A percentile compares a stretch with the other conserved stretches of the same genome.
phyloP scores from a whole-genome alignment of 352 stramenopile genomes.

The Plasmopara viticola region DNA sequence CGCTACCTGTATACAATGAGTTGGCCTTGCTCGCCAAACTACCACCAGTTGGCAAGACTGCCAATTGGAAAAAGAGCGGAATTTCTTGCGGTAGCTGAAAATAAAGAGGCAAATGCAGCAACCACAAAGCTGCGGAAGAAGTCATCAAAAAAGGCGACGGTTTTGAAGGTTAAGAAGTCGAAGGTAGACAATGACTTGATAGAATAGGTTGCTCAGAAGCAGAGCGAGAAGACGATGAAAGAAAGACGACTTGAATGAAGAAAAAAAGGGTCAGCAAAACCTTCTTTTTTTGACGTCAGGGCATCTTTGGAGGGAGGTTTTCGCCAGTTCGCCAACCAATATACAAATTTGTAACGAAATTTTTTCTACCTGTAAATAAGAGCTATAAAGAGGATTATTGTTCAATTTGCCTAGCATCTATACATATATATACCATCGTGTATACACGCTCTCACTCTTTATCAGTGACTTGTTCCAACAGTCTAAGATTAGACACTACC shows the following conservation, averaged over 20 bases:
- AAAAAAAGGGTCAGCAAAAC: constrained; percentile 24
- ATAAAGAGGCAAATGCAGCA: constrained; percentile 11
- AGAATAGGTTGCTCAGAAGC: constrained; percentile 17
- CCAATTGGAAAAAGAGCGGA: constrained; percentile 53
- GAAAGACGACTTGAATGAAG: constrained; percentile 14
- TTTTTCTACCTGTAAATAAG: no score
- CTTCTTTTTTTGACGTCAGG: no score
- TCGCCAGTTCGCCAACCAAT: no score
- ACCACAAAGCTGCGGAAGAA: constrained; percentile 18
- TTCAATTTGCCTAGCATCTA: no score
- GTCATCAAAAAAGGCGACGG: constrained; percentile 2
- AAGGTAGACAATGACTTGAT: constrained; percentile 14
- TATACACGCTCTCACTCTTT: no score
- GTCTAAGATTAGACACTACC: no score
- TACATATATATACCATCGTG: no score
- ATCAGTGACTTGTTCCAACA: no score
- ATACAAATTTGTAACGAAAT: no score
- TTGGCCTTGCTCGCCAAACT: constrained; percentile 56
- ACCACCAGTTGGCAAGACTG: constrained; percentile 43
- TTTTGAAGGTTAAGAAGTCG: constrained; percentile 36
- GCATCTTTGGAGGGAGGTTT: no score
- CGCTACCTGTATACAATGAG: constrained; percentile 88
- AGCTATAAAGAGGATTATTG: no score
- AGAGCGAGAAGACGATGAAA: constrained; percentile 16
- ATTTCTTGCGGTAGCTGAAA: constrained; percentile 19